A percentile compares a stretch with the other conserved stretches of the same genome.
Conservation (phyloP, 2,329 filamentous ascomycete species). For the Fusarium neocosmosporiellum region DNA sequence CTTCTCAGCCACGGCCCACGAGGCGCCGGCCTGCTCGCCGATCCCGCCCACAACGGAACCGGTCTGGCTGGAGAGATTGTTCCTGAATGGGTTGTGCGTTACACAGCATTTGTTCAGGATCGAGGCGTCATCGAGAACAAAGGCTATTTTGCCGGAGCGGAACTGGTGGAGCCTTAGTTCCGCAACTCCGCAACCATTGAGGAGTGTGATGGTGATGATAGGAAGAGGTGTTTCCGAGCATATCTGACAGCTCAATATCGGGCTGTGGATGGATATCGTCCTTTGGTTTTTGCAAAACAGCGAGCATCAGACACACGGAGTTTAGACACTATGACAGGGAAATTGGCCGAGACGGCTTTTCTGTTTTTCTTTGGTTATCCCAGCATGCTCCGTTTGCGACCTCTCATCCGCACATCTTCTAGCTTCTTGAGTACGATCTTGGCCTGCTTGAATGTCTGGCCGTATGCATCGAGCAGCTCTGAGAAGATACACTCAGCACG, state of each 20-base stretch:
- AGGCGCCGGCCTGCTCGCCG: slow-evolving; percentile 81
- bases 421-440: slow-evolving; percentile 80
- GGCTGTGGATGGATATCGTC: slow-evolving; percentile 28
- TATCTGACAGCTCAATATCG: slow-evolving; percentile 28
- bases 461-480: slow-evolving; percentile 80
- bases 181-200: neutral
- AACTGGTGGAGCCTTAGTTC: slow-evolving; percentile 62
- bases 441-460: slow-evolving; percentile 78
- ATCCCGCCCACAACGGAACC: slow-evolving; percentile 58
- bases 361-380: slow-evolving; percentile 63
- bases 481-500: slow-evolving; percentile 81
- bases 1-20: slow-evolving; percentile 78
- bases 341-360: slow-evolving; percentile 40
- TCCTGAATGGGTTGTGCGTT: slow-evolving; percentile 96
- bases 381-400: slow-evolving; percentile 96
- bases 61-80: slow-evolving; percentile 81
- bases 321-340: slow-evolving; percentile 41
- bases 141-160: slow-evolving; percentile 92
- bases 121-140: slow-evolving; percentile 98
- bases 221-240: slow-evolving; percentile 14
- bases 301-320: slow-evolving; percentile 50
- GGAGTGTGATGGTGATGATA: neutral
- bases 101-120: slow-evolving; percentile 94
- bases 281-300: slow-evolving; percentile 45
- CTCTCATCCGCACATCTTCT: slow-evolving; percentile 93